Base-by-base conservation (phyloP, 1,284 basidiomycete species). In the Rhodotorula sp. region DNA sequence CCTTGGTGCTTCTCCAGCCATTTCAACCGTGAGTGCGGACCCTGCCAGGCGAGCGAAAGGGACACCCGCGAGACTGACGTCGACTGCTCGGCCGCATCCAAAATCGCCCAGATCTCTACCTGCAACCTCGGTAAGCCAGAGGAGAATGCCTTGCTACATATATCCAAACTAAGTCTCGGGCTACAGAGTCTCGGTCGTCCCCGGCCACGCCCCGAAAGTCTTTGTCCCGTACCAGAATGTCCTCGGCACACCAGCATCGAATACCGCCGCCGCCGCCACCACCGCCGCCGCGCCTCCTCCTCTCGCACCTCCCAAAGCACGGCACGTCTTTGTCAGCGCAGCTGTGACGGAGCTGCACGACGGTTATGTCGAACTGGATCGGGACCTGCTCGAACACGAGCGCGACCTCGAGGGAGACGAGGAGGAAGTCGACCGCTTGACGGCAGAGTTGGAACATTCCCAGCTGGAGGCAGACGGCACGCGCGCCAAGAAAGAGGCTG, bases 1-100 rank as follows among this genome's bases (percentile, higher is more conserved):
- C 34, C 26, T n/a, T 15, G 8, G 10, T 14, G 21, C 1, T 3
- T 5, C 1, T 60, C 58, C 64, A 76, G 72, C 16, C 79, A 80
- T 58, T 79, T 80, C 71, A 79, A 78, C 55, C 79, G 79, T 80
- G 62, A 67, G 79, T 64, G 5, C 23, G 54, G 12, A 16, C 28
- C 54, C 3, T 26, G 26, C 14, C 3, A 3, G 12, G 14, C 28
- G 15, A 16, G n/a, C 14, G 15, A 14, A 55, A 52, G 23, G 8
- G 26, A 16, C 15, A 28, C 28, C 7, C 34, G n/a, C 21, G 15
- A 47, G 16, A 18, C 54, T 55, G 54, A 55, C 54, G 54, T 55
- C n/a, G 54, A 49, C 28, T 34, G 21, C n/a, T 50, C 19, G 49
- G 23, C 49, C 49, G 49, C 18, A 4, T 45, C 23, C 47, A 23